A percentile compares a stretch with the other conserved stretches of the same genome.
Evolutionary conservation across 192 early-diverging fungal species (phyloP).

Genomic region (Backusella parvicylindrica): DNA sequence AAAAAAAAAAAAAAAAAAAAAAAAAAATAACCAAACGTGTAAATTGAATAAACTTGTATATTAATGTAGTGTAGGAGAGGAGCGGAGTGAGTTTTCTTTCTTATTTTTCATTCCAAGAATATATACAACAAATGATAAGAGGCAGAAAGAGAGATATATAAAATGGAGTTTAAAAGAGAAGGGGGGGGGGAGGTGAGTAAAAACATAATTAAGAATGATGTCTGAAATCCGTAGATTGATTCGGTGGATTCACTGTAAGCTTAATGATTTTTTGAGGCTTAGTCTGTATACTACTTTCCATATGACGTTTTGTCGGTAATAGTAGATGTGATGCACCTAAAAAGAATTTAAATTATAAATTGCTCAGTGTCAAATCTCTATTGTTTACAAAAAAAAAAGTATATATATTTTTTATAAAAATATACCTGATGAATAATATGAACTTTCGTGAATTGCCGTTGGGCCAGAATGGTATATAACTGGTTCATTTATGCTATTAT

Average conservation of each 20-base stretch:
- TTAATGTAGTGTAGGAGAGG: neutral
- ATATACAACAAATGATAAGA: neutral
- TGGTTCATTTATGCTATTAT: neutral
- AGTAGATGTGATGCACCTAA: neutral
- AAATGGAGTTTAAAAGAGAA: neutral
- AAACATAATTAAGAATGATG: neutral
- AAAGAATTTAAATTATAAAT: neutral
- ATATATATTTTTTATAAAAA: neutral
- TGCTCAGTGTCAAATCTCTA: neutral
- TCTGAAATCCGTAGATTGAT: neutral
- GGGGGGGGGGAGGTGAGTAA: neutral
- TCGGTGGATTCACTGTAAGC: conserved; percentile 5
- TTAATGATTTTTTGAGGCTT: conserved; percentile 5
- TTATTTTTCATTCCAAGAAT: neutral
- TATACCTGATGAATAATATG: neutral
- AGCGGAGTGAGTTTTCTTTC: neutral
- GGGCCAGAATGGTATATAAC: neutral
- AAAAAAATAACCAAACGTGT: neutral
- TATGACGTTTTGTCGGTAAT: neutral
- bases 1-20: no score
- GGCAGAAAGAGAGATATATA: neutral
- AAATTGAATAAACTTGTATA: neutral
- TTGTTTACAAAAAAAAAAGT: neutral
- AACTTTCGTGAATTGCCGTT: neutral
- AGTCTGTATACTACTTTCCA: neutral